Evolutionary conservation across 225 moss, liverwort and hornwort species (phyloP).

Genomic region (Neckera pumila): DNA sequence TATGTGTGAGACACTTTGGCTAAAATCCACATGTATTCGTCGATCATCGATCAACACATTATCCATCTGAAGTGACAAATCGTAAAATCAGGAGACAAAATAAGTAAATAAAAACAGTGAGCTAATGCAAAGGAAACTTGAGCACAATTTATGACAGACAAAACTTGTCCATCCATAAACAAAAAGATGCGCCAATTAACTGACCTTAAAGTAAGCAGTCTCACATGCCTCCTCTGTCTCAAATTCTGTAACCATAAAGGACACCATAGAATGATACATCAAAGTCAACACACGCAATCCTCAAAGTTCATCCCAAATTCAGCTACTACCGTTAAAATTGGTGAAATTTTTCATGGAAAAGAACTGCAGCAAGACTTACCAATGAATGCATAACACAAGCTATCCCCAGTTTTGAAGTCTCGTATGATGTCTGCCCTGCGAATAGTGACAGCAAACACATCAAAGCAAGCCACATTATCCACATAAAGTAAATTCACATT

Average conservation of each 20-base stretch:
- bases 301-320: background rate
- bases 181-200: background rate
- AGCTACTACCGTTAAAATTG: background rate
- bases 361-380: slow-evolving; percentile 27
- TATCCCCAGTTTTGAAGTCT: slow-evolving; percentile 97
- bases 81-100: background rate
- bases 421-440: slow-evolving; percentile 93
- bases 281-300: background rate
- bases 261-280: background rate
- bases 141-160: background rate
- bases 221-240: slow-evolving; percentile 86
- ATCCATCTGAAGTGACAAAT: slow-evolving; percentile 64
- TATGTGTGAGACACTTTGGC: slow-evolving; percentile 88
- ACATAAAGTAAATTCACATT: background rate
- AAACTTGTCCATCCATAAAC: background rate
- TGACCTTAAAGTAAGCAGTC: slow-evolving; percentile 89
- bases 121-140: background rate
- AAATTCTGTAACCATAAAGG: slow-evolving; percentile 53
- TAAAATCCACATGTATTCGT: slow-evolving; percentile 97
- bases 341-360: background rate
- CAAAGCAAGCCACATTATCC: background rate
- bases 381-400: slow-evolving; percentile 92
- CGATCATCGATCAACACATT: slow-evolving; percentile 97
- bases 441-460: background rate
- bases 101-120: background rate